These are phyloP conservation scores for Geosmithia flava DNA, from an alignment of 2,329 filamentous ascomycete species.

Conservation along the genomic window DNA sequence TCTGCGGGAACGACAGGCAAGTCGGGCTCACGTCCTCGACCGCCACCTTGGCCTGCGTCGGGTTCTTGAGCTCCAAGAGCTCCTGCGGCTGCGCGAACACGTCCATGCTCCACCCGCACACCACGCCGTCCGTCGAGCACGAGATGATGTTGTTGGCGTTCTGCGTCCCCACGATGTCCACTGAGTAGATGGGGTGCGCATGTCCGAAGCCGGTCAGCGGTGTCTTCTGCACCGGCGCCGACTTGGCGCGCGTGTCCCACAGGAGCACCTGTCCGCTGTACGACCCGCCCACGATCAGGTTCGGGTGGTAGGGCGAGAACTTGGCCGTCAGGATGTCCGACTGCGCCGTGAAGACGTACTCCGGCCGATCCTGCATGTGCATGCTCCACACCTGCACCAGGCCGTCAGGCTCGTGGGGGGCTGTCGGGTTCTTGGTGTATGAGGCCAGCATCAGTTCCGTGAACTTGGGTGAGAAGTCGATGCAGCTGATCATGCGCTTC, in stretches of 20 bases:
- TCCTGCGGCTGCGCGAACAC: slow-evolving; percentile 97
- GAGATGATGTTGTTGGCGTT: slow-evolving; percentile 99
- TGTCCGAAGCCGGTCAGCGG: slow-evolving; percentile 90
- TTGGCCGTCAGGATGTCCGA: slow-evolving; percentile 92
- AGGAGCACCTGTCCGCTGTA: slow-evolving; percentile 94
- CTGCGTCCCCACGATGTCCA: slow-evolving; percentile 93
- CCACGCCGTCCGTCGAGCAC: slow-evolving; percentile 89
- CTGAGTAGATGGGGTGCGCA: slow-evolving; percentile 89
- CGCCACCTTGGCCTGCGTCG: slow-evolving; percentile 59
- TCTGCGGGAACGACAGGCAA: slow-evolving; percentile 86
- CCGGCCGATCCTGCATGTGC: slow-evolving; percentile 84
- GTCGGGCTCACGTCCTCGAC: slow-evolving; percentile 93
- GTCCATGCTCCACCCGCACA: slow-evolving; percentile 95
- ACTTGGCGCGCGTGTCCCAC: slow-evolving; percentile 89
- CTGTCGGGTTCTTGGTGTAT: slow-evolving; percentile 94
- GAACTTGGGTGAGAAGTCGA: slow-evolving; percentile 93
- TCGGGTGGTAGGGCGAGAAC: slow-evolving; percentile 97
- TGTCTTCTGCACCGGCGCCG: slow-evolving; percentile 87
- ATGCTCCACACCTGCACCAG: slow-evolving; percentile 95
- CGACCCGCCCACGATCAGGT: slow-evolving; percentile 87
- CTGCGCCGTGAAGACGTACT: slow-evolving; percentile 93
- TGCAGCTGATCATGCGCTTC: slow-evolving; percentile 91
- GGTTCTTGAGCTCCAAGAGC: slow-evolving; percentile 75
- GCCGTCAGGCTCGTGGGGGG: slow-evolving; percentile 86
- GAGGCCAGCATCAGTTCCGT: slow-evolving; percentile 85